Evolutionary conservation across 2,329 filamentous ascomycete genomes (phyloP).

Genomic region (Microcyclospora tardicrescens): DNA sequence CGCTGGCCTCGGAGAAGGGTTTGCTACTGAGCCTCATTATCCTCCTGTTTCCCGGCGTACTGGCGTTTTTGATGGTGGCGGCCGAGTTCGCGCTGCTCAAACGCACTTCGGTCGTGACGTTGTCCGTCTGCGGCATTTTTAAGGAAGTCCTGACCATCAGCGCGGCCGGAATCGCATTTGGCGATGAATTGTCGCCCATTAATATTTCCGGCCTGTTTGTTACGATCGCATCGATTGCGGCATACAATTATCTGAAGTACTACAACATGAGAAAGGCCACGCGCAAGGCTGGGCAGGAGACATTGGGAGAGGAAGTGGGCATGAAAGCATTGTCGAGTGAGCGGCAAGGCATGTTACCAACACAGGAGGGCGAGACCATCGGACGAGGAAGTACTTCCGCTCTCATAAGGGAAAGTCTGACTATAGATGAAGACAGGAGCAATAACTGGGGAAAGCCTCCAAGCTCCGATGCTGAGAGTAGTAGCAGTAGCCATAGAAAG

Average conservation of each 20-base stretch:
- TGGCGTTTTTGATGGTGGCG: slow-evolving; percentile 94
- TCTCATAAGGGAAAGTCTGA: slow-evolving; percentile 5
- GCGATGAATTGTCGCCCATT: slow-evolving; percentile 73
- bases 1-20: slow-evolving; percentile 57
- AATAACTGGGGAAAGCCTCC: too few species aligned
- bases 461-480: too few species aligned
- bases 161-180: slow-evolving; percentile 75
- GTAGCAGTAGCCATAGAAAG: too few species aligned
- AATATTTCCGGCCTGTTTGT: slow-evolving; percentile 80
- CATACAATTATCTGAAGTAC: slow-evolving; percentile 94
- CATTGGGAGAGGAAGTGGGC: slow-evolving; percentile 26
- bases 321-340: slow-evolving; percentile 12
- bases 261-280: slow-evolving; percentile 75
- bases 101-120: slow-evolving; percentile 86
- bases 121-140: slow-evolving; percentile 95
- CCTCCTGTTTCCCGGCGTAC: slow-evolving; percentile 74
- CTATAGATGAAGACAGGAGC: not conserved
- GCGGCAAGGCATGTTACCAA: slow-evolving; percentile 1
- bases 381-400: slow-evolving; percentile 3
- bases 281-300: slow-evolving; percentile 32
- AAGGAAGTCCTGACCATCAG: slow-evolving; percentile 96
- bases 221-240: slow-evolving; percentile 68
- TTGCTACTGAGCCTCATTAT: slow-evolving; percentile 52
- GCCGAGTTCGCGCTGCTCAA: slow-evolving; percentile 92
- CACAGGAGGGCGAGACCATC: too few species aligned